Base-by-base conservation (phyloP, 179 eudicot species). In the Sideroxylon spinosum region DNA sequence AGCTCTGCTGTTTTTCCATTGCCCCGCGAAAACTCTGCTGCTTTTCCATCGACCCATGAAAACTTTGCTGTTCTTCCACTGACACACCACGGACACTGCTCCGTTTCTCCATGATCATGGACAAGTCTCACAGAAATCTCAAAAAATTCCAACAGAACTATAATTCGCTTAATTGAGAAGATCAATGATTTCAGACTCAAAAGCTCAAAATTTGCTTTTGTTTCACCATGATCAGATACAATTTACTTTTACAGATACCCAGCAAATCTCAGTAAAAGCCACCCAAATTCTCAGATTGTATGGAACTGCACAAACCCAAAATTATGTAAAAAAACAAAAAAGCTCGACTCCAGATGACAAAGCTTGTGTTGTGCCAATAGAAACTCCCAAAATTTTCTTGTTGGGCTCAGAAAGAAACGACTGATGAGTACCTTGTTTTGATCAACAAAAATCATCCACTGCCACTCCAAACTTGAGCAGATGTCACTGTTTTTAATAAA, bases 1-100 rank as follows among this genome's bases (percentile, higher is more conserved):
- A 89, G 77, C 90, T 87, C 73, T 78, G 82, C 78, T 87, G 86
- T 67, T 85, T 89, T 28, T 85, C 89, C 83, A 83, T 81, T 23
- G 48, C 13, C 44, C 73, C 57, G 9, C 49, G 48, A 19, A 77
- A 81, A 52, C 76, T 79, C 48, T 22, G 50, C 52, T 83, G 86
- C 73, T 83, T 89, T 64, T 85, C 94, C 75, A 87, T 83, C 13
- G 56, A 9, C 16, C 56, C 56, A 9, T 8, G 12, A 14, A 7
- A 52, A 8, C 56, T 52, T 52, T 52, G 44, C 73, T 69, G 73
- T 22, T 69, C 48, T 80, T 86, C 88, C 84, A 83, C 80, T 2
- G 56, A 0, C 56, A 16, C 46, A 46, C 56, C 56, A 9, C 13
- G 12, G 56, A 52, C 12, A 8, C 56, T 52, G 12, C 16, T 7